These are phyloP conservation scores for Rosa multiflora DNA, from an alignment of 306 rosid species.

Conservation along the genomic window DNA sequence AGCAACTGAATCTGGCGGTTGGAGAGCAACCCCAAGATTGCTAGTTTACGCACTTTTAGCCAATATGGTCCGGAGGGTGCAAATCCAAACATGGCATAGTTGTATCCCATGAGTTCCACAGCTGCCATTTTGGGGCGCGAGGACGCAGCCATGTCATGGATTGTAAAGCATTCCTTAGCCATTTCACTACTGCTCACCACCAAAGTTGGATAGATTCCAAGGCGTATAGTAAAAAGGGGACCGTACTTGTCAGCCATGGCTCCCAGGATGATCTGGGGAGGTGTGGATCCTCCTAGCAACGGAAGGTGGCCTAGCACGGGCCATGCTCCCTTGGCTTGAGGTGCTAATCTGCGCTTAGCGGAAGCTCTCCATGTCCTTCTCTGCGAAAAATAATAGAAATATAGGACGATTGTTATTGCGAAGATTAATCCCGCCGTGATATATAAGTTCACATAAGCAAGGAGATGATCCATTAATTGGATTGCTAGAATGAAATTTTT, in stretches of 20 bases:
- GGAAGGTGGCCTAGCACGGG: constrained; percentile 32
- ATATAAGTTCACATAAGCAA: background rate
- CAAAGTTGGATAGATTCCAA: constrained; percentile 18
- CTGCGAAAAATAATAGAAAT: background rate
- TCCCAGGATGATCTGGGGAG: constrained; percentile 25
- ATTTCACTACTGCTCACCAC: constrained; percentile 26
- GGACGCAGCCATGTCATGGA: constrained; percentile 16
- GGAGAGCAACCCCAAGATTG: constrained; percentile 34
- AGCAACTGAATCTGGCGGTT: constrained; percentile 28
- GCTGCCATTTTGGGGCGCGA: constrained; percentile 19
- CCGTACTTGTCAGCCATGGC: constrained; percentile 41
- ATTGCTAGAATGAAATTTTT: background rate
- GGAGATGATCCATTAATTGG: background rate
- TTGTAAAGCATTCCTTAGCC: constrained; percentile 39
- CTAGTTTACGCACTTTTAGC: constrained; percentile 42
- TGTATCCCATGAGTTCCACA: constrained; percentile 6
- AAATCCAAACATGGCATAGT: constrained; percentile 34
- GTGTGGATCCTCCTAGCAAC: background rate
- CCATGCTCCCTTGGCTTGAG: constrained; percentile 26
- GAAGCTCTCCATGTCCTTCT: background rate
- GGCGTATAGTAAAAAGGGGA: constrained; percentile 12
- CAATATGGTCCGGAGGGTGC: constrained; percentile 38
- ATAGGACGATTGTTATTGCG: background rate
- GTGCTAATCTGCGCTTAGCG: constrained; percentile 6
- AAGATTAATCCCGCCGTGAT: background rate